A percentile compares a stretch with the other conserved stretches of the same genome.
Evolutionary conservation across 352 stramenopile genomes (phyloP).

Genomic region (Pythium dissimile): DNA sequence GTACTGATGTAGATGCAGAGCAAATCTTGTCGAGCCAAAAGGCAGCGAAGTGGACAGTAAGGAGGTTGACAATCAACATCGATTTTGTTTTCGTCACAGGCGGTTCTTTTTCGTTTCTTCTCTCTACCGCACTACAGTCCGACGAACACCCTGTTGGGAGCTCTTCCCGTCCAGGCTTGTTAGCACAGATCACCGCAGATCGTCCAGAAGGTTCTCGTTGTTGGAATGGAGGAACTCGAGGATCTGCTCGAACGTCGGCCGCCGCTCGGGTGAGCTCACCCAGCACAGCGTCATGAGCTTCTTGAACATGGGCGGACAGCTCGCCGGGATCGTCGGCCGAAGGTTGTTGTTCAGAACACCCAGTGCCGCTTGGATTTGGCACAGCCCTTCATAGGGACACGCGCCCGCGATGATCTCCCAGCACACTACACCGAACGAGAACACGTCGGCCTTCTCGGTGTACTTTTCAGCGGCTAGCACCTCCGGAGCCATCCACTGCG

Average conservation of each 20-base stretch:
- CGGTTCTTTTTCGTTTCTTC: no score
- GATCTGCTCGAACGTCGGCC: constrained; percentile 78
- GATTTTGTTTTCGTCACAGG: no score
- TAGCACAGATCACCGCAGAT: constrained; percentile 24
- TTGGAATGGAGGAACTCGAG: constrained; percentile 64
- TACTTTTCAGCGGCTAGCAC: constrained; percentile 82
- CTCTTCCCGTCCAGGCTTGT: constrained; percentile 5
- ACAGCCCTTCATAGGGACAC: constrained; percentile 90
- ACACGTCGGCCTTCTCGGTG: constrained; percentile 86
- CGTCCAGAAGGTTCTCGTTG: constrained; percentile 20
- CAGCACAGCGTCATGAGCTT: constrained; percentile 85
- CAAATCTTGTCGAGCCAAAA: no score
- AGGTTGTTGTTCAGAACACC: constrained; percentile 87
- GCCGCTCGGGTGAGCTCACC: constrained; percentile 67
- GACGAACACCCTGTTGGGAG: not conserved
- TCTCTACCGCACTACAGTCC: not conserved
- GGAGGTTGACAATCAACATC: no score
- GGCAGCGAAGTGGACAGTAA: no score
- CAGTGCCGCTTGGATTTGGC: constrained; percentile 86
- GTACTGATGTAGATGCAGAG: no score
- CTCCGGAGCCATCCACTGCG: constrained; percentile 86
- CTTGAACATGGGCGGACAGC: constrained; percentile 76
- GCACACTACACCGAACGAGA: constrained; percentile 83
- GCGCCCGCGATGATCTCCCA: constrained; percentile 88
- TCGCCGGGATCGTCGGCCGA: constrained; percentile 72